Conservation (phyloP, 345 rosid genomes). For the Rhodamnia rubescens region DNA sequence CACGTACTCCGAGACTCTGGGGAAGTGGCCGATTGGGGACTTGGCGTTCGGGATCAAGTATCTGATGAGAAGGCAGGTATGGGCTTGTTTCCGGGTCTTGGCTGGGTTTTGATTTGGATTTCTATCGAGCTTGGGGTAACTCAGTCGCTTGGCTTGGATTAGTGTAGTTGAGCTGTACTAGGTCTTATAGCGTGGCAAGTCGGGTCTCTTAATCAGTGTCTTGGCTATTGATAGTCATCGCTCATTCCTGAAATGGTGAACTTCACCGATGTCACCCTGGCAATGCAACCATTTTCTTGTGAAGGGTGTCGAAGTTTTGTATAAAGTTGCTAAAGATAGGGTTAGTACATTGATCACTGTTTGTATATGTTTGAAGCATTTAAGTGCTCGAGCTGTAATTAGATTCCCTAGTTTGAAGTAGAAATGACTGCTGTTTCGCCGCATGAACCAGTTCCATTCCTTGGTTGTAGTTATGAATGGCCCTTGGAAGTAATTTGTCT, state of each 20-base stretch:
- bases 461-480: neutral
- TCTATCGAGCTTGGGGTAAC: neutral
- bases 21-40: conserved; percentile 97
- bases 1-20: conserved; percentile 89
- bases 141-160: neutral
- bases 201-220: neutral
- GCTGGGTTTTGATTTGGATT: neutral
- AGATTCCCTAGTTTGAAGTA: neutral
- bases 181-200: neutral
- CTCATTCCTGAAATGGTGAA: neutral
- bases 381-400: neutral
- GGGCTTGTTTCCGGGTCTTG: neutral
- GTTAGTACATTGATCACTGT: neutral
- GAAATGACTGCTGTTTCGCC: neutral
- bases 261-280: neutral
- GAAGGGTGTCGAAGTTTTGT: neutral
- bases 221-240: neutral
- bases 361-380: neutral
- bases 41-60: conserved; percentile 94
- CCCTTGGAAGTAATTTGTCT: neutral
- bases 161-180: neutral
- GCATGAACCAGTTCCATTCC: neutral
- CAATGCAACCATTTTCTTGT: neutral
- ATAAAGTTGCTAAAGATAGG: neutral
- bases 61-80: conserved; percentile 82